phyloP scores from a whole-genome alignment of 352 stramenopile species.

The Pythium dissimile region DNA sequence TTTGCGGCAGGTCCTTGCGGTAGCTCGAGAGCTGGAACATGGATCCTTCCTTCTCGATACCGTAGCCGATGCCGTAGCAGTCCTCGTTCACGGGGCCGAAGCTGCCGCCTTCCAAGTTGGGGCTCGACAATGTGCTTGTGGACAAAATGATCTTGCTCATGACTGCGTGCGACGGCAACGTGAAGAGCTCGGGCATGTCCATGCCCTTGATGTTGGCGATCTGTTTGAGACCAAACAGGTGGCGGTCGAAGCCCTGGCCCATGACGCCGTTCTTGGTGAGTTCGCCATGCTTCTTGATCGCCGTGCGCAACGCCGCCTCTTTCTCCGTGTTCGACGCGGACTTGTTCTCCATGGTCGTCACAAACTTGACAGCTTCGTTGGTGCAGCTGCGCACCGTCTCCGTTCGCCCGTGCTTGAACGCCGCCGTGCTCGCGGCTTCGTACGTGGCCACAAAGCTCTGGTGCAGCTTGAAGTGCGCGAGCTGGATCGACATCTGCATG shows the following conservation, averaged over 20 bases:
- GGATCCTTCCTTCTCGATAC: conserved; percentile 78
- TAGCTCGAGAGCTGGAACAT: conserved; percentile 87
- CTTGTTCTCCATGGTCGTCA: conserved; percentile 61
- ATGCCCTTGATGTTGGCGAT: conserved; percentile 65
- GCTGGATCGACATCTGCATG: conserved; percentile 91
- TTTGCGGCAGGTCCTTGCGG: conserved; percentile 65
- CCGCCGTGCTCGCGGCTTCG: conserved; percentile 84
- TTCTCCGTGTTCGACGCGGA: conserved; percentile 57
- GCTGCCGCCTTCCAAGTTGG: conserved; percentile 80
- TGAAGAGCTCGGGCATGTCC: conserved; percentile 73
- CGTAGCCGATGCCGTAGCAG: conserved; percentile 90
- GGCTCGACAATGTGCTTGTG: conserved; percentile 87
- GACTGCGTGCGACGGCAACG: conserved; percentile 63
- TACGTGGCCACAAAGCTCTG: conserved; percentile 84
- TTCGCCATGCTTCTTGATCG: conserved; percentile 85
- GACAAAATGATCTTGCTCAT: conserved; percentile 90
- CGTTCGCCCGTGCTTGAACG: conserved; percentile 90
- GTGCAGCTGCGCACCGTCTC: conserved; percentile 89
- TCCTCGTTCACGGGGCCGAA: conserved; percentile 89
- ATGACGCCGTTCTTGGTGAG: conserved; percentile 90
- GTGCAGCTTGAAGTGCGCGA: conserved; percentile 85
- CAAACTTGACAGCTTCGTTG: conserved; percentile 78
- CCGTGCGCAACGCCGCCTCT: conserved; percentile 50
- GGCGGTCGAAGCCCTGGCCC: conserved; percentile 88
- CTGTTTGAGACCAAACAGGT: conserved; percentile 76